These are phyloP conservation scores for Fusarium cicatricum DNA, from an alignment of 2,329 filamentous ascomycete genomes.

Conservation along the genomic window DNA sequence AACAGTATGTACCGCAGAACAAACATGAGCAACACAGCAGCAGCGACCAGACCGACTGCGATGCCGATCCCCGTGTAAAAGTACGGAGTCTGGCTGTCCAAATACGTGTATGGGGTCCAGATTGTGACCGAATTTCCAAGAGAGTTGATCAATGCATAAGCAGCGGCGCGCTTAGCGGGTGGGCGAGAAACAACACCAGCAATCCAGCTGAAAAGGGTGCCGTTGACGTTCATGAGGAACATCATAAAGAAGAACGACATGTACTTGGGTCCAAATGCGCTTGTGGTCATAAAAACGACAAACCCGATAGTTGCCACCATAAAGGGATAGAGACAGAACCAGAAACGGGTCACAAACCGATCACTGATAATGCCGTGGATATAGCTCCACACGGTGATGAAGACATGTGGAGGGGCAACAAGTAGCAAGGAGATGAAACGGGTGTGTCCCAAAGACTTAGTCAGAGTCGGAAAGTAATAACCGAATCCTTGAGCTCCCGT, in stretches of 20 bases:
- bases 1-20: background rate
- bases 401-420: slow-evolving; percentile 51
- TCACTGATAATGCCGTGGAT: background rate
- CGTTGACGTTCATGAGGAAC: slow-evolving; percentile 2
- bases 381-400: slow-evolving; percentile 22
- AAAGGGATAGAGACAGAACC: background rate
- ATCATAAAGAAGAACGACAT: background rate
- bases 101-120: background rate
- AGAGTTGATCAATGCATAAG: background rate
- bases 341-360: background rate
- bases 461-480: slow-evolving; percentile 25
- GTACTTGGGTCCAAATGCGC: background rate
- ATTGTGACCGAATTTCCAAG: background rate
- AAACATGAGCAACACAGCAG: background rate
- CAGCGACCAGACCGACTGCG: background rate
- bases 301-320: background rate
- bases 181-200: background rate
- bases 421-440: slow-evolving; percentile 35
- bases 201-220: background rate
- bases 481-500: slow-evolving; percentile 54
- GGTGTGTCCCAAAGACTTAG: slow-evolving; percentile 24
- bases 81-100: background rate
- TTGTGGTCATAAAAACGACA: background rate
- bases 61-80: background rate
- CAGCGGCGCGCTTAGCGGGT: background rate